These are phyloP conservation scores for Phytopythium boreale DNA, from an alignment of 352 stramenopile species.

Conservation along the genomic window DNA sequence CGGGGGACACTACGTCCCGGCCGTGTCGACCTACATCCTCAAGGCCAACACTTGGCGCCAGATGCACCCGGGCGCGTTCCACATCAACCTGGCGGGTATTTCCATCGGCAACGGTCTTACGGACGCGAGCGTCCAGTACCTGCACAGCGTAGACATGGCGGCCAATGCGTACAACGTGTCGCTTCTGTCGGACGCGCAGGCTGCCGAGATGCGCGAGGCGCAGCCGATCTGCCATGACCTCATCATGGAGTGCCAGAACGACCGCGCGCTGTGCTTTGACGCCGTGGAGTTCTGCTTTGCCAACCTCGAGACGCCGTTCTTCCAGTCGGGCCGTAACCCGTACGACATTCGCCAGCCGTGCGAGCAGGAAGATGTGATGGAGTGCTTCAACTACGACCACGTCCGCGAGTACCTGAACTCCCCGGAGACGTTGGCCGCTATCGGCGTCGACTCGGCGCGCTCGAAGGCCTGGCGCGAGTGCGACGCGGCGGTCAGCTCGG, in stretches of 20 bases:
- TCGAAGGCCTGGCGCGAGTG: constrained; percentile 88
- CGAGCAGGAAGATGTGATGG: constrained; percentile 44
- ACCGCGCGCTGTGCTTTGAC: constrained; percentile 36
- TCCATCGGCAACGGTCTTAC: constrained; percentile 76
- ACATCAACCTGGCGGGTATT: constrained; percentile 55
- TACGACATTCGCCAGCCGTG: constrained; percentile 76
- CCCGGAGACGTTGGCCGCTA: constrained; percentile 22
- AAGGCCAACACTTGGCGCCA: constrained; percentile 34
- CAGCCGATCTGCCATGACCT: constrained; percentile 56
- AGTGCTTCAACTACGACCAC: constrained; percentile 68
- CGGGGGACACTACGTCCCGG: constrained; percentile 62
- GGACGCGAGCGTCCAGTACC: constrained; percentile 60
- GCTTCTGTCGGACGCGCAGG: constrained; percentile 35
- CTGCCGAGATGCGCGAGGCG: constrained; percentile 46
- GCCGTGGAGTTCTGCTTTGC: constrained; percentile 58
- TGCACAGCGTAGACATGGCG: constrained; percentile 66
- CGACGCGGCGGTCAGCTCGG: constrained; percentile 90
- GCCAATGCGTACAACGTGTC: constrained; percentile 73
- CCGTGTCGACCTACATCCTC: constrained; percentile 48
- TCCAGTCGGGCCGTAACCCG: constrained; percentile 47
- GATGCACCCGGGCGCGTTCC: constrained; percentile 14
- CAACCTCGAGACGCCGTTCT: constrained; percentile 49
- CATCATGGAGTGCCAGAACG: constrained; percentile 47
- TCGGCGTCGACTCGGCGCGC: constrained; percentile 42
- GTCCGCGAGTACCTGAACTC: constrained; percentile 75